These are phyloP conservation scores for Xylariaceae sp. DNA, from an alignment of 2,329 filamentous ascomycete genomes.

Conservation along the genomic window DNA sequence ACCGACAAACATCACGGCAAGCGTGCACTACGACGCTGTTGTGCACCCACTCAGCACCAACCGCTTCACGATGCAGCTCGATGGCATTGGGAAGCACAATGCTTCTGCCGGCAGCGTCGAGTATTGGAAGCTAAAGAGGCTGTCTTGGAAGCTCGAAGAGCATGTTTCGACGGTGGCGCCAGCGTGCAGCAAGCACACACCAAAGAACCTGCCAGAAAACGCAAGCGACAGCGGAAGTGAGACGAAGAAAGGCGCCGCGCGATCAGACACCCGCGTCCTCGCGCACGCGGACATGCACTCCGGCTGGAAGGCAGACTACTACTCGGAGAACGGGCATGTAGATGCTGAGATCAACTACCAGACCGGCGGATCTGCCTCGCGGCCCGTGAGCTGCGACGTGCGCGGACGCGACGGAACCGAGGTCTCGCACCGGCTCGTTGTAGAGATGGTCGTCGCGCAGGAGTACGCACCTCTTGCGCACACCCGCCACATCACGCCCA, in stretches of 20 bases:
- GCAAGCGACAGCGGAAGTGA: constrained; percentile 29
- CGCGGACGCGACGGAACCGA: constrained; percentile 76
- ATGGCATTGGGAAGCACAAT: constrained; percentile 79
- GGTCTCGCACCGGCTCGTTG: constrained; percentile 82
- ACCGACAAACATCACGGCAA: constrained; percentile 89
- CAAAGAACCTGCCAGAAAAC: constrained; percentile 50
- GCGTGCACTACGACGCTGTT: constrained; percentile 79
- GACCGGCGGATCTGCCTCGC: constrained; percentile 56
- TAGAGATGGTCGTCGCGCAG: constrained; percentile 93
- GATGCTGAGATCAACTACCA: constrained; percentile 84
- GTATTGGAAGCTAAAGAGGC: constrained; percentile 86
- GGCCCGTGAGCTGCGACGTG: constrained; percentile 75
- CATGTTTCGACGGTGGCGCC: constrained; percentile 78
- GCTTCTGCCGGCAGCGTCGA: constrained; percentile 72
- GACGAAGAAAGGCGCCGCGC: constrained; percentile 68
- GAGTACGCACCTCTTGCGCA: constrained; percentile 80
- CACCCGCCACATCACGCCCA: constrained; percentile 74
- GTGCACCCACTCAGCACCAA: constrained; percentile 87
- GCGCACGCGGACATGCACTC: constrained; percentile 81
- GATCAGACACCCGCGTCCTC: constrained; percentile 77
- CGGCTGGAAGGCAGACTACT: constrained; percentile 84
- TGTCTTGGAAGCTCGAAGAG: constrained; percentile 94
- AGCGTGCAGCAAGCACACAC: constrained; percentile 77
- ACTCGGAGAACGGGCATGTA: constrained; percentile 61
- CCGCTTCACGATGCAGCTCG: constrained; percentile 78